phyloP scores from a whole-genome alignment of 164 flowering plant genomes.

The Vitis vinifera region ASM3070453v1 NC_081820.1:27278501-27279000 shows the following conservation, averaged over 20 bases:
- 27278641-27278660: constrained; percentile 46
- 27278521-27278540: too few species aligned
- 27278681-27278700: constrained; percentile 94
- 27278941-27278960: not conserved
- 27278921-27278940: constrained; percentile 1
- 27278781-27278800: constrained; percentile 66
- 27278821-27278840: constrained; percentile 12
- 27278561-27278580: too few species aligned
- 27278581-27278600: too few species aligned
- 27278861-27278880: not conserved
- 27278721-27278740: constrained; percentile 78
- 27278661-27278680: constrained; percentile 89
- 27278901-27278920: constrained; percentile 21
- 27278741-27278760: constrained; percentile 52
- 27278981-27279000: too few species aligned
- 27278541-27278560: too few species aligned
- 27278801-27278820: constrained; percentile 48
- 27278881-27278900: not conserved
- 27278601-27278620: too few species aligned
- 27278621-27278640: too few species aligned
- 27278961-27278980: not conserved
- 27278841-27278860: not conserved
- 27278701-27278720: constrained; percentile 74
- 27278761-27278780: constrained; percentile 64
- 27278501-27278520: too few species aligned